Evolutionary conservation across 768 basidiomycete genomes (phyloP), one percentile per base, ranked within the genome.

Genomic region (Mycena leptocephala): DNA sequence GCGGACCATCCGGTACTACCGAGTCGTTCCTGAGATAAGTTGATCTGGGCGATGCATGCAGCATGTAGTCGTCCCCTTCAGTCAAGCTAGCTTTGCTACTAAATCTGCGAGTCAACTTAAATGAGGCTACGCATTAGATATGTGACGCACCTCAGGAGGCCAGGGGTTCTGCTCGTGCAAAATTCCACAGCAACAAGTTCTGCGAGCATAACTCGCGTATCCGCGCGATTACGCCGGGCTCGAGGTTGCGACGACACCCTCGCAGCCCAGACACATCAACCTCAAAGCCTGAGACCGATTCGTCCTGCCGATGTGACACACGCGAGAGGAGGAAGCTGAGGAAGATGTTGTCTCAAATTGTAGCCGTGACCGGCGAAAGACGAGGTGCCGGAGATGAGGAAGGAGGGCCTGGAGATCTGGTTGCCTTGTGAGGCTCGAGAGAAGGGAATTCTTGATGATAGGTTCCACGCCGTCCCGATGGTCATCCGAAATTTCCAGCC

Each of bases 301-400:
- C 41, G 59, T 37, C 35, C 59, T 2, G 24, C 48, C 28, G 55
- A 56, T 8, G 55, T 28, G 55, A 56, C 55, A 61, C 59, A 37
- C 59, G 59, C 35, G 59, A 61, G 59, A 61, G 59, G n/a, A 61
- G 59, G 7, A 61, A 61, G 59, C 59, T 37, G 59, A 61, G 59
- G 59, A 61, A 14, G 59, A 61, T 37, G 14, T 41, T 64, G 62
- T 72, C 62, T 64, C 51, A 28, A 72, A 72, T 64, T 63, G 61
- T 22, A 72, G 71, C 61, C 62, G 62, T 41, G 71, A 56, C 35
- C 53, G 59, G 70, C 70, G 71, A 18, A 53, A 55, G 51, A 72
- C 58, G 71, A 72, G 62, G 61, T 72, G 71, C 48, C 61, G 71
- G 26, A 72, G 71, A 55, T 53, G 51, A 56, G 71, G 71, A 26